Percentiles rank a stretch among this genome's conserved stretches.
phyloP scores from a whole-genome alignment of 1,139 yeast genomes.

The Candida frijolesensis region DNA sequence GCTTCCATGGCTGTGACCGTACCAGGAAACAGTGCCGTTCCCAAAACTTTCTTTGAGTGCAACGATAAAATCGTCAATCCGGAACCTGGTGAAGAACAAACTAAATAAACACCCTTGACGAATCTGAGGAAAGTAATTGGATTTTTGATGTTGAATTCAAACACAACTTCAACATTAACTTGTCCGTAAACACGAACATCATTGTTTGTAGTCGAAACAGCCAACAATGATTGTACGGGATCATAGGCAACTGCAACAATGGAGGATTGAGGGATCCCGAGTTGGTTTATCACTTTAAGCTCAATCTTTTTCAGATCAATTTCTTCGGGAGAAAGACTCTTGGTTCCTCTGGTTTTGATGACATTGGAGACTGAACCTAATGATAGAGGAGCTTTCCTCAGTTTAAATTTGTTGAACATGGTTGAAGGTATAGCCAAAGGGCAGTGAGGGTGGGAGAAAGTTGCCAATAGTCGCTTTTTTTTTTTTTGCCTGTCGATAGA shows the following conservation, averaged over 20 bases:
- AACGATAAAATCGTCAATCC: constrained; percentile 70
- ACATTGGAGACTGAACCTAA: constrained; percentile 56
- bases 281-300: constrained; percentile 36
- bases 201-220: constrained; percentile 72
- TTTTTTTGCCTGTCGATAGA: background rate
- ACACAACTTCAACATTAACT: constrained; percentile 73
- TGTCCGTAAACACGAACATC: constrained; percentile 83
- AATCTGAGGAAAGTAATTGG: constrained; percentile 62
- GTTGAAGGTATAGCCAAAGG: background rate
- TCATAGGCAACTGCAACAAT: constrained; percentile 75
- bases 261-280: constrained; percentile 41
- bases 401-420: constrained; percentile 51
- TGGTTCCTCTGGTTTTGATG: constrained; percentile 47
- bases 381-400: constrained; percentile 49
- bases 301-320: constrained; percentile 39
- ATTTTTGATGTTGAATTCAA: constrained; percentile 52
- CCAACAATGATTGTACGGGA: constrained; percentile 84
- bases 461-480: background rate
- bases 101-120: constrained; percentile 79
- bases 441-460: background rate
- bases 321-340: constrained; percentile 42
- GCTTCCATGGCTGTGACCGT: constrained; percentile 66
- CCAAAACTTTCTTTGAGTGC: constrained; percentile 59
- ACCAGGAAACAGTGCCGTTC: constrained; percentile 60
- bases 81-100: constrained; percentile 50